Conservation (phyloP, 805 yeast species). For the Cyberlindnera suaveolens region DNA sequence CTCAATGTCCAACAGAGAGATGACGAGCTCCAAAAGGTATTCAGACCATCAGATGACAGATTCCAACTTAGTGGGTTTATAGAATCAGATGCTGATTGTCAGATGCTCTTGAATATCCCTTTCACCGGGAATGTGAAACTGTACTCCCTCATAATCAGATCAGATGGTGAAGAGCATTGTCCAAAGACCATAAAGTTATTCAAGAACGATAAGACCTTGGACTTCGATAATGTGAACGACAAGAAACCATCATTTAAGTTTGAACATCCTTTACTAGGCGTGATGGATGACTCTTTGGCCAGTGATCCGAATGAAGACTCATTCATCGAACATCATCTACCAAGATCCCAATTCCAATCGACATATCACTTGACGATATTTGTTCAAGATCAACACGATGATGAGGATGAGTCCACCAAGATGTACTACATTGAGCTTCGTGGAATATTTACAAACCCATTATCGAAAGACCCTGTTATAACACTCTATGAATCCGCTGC, state of each 20-base stretch:
- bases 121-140: constrained; percentile 72
- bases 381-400: constrained; percentile 57
- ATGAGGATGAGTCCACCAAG: constrained; percentile 50
- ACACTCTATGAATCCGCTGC: constrained; percentile 87
- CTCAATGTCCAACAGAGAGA: constrained; percentile 53
- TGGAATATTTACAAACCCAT: constrained; percentile 53
- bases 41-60: constrained; percentile 46
- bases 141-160: constrained; percentile 65
- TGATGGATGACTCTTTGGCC: constrained; percentile 34
- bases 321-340: constrained; percentile 78
- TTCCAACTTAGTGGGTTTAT: constrained; percentile 41
- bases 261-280: constrained; percentile 63
- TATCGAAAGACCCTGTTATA: constrained; percentile 63
- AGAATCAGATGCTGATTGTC: constrained; percentile 76
- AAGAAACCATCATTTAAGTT: constrained; percentile 44
- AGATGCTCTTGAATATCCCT: constrained; percentile 71
- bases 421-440: constrained; percentile 72
- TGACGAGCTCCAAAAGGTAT: constrained; percentile 36
- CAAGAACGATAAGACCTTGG: constrained; percentile 66
- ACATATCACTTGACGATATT: constrained; percentile 62
- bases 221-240: constrained; percentile 56
- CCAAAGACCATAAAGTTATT: constrained; percentile 65
- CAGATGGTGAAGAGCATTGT: constrained; percentile 55
- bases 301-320: constrained; percentile 36
- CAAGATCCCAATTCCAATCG: constrained; percentile 68